These are phyloP conservation scores for Alternaria sp. DNA, from an alignment of 2,329 filamentous ascomycete species.

Conservation along the genomic window DNA sequence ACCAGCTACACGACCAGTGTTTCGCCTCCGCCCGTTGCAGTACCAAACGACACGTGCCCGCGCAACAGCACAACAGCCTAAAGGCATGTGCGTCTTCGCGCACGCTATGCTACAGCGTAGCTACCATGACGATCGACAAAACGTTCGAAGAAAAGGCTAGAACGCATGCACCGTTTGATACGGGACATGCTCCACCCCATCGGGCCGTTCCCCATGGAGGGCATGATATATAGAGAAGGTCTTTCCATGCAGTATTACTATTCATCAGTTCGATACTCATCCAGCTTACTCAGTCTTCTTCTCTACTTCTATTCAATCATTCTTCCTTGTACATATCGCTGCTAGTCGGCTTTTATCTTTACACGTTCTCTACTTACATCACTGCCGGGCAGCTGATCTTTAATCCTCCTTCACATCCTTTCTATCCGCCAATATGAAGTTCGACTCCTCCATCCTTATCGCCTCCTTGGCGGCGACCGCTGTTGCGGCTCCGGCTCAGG, in stretches of 20 bases:
- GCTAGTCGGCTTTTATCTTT: constrained; percentile 33
- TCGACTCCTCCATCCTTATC: constrained; percentile 34
- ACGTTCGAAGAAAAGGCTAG: not conserved
- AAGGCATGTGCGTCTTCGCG: constrained; percentile 17
- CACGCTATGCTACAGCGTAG: constrained; percentile 19
- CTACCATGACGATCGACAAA: not conserved
- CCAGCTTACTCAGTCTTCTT: constrained; percentile 10
- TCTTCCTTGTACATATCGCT: constrained; percentile 23
- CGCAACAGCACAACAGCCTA: constrained; percentile 27
- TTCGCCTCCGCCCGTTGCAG: constrained; percentile 28
- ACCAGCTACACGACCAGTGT: constrained; percentile 21
- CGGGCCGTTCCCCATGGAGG: not conserved
- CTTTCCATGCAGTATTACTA: not conserved
- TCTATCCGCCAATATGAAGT: constrained; percentile 33
- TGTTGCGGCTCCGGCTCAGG: constrained; percentile 32
- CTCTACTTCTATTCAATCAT: constrained; percentile 12
- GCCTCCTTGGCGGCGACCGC: constrained; percentile 34
- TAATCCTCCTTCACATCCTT: not conserved
- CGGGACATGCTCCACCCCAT: constrained; percentile 4
- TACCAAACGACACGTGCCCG: constrained; percentile 27
- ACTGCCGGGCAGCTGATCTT: constrained; percentile 38
- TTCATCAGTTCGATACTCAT: constrained; percentile 14
- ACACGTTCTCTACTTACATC: constrained; percentile 9
- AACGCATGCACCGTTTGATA: constrained; percentile 15
- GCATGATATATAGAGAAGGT: constrained; percentile 15